phyloP scores from a whole-genome alignment of 345 rosid genomes.

The Populus deltoides region DNA sequence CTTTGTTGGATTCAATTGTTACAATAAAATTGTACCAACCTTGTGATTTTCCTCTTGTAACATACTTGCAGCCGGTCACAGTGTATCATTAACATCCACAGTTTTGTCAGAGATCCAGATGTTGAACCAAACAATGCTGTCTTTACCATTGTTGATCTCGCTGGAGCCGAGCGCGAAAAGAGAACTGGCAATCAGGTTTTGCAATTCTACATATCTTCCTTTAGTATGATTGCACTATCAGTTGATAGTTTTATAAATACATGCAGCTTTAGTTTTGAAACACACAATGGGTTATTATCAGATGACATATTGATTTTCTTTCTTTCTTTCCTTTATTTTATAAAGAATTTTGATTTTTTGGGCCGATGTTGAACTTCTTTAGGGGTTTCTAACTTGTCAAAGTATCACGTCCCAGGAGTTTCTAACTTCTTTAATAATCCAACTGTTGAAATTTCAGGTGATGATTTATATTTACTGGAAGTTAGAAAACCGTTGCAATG shows the following conservation, averaged over 20 bases:
- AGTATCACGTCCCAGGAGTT: too few relatives aligned
- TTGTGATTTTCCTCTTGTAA: not conserved
- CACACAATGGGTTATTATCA: not conserved
- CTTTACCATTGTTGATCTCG: conserved; percentile 82
- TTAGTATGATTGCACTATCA: not conserved
- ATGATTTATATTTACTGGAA: not conserved
- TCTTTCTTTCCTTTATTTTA: not conserved
- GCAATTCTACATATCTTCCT: not conserved
- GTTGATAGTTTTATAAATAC: not conserved
- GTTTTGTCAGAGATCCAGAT: conserved; percentile 27
- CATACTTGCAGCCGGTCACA: conserved; percentile 78
- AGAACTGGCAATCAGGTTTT: conserved; percentile 89
- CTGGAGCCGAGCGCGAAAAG: conserved; percentile 95
- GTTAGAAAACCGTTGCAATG: not conserved
- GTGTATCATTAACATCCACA: conserved; percentile 74
- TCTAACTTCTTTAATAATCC: not conserved
- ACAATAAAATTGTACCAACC: not conserved
- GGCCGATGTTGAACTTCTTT: not conserved
- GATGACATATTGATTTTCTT: not conserved
- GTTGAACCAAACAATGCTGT: conserved; percentile 40
- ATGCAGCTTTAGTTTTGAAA: not conserved
- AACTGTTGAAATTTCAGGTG: not conserved
- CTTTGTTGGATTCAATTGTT: not conserved
- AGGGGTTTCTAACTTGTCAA: not conserved
- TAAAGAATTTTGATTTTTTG: not conserved